These are phyloP conservation scores for Globisporangium spiculum DNA, from an alignment of 352 stramenopile species.

Conservation along the genomic window DNA sequence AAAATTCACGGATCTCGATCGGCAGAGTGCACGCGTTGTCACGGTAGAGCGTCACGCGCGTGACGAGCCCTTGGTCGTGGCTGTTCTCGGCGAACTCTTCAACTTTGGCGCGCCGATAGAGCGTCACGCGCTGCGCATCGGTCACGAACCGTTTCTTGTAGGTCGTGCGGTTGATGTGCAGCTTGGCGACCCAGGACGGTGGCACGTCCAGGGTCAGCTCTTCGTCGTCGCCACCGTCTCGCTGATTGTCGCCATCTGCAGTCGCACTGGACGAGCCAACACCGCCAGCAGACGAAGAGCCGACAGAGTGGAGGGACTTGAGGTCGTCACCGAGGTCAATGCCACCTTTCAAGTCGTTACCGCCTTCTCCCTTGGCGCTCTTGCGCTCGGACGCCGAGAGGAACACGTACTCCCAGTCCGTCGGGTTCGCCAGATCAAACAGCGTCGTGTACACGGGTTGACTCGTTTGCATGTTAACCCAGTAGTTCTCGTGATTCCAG, in stretches of 20 bases:
- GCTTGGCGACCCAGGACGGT: constrained; percentile 78
- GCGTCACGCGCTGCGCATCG: constrained; percentile 78
- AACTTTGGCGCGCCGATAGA: constrained; percentile 90
- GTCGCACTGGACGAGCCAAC: not conserved
- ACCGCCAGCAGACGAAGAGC: not conserved
- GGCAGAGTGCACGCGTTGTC: constrained; percentile 77
- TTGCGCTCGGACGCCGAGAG: constrained; percentile 71
- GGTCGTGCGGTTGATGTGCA: constrained; percentile 63
- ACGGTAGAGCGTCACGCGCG: constrained; percentile 81
- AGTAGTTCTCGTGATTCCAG: constrained; percentile 96
- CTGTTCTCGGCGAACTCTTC: constrained; percentile 91
- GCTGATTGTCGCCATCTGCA: constrained; percentile 53
- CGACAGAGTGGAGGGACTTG: constrained; percentile 35
- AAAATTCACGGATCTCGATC: constrained; percentile 90
- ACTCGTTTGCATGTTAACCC: constrained; percentile 92
- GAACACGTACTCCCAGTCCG: constrained; percentile 92
- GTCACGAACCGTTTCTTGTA: constrained; percentile 89
- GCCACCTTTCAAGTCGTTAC: constrained; percentile 47
- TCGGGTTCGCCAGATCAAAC: constrained; percentile 82
- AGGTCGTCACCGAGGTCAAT: constrained; percentile 59
- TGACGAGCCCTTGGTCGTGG: constrained; percentile 87
- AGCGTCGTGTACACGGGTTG: constrained; percentile 61
- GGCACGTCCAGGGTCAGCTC: constrained; percentile 81
- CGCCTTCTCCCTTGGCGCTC: constrained; percentile 36
- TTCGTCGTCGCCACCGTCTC: constrained; percentile 41